Percentiles rank a stretch among this genome's conserved stretches.
Conservation (phyloP, 2,329 filamentous ascomycete genomes). For the Paecilomyces dactylethromorphus region DNA sequence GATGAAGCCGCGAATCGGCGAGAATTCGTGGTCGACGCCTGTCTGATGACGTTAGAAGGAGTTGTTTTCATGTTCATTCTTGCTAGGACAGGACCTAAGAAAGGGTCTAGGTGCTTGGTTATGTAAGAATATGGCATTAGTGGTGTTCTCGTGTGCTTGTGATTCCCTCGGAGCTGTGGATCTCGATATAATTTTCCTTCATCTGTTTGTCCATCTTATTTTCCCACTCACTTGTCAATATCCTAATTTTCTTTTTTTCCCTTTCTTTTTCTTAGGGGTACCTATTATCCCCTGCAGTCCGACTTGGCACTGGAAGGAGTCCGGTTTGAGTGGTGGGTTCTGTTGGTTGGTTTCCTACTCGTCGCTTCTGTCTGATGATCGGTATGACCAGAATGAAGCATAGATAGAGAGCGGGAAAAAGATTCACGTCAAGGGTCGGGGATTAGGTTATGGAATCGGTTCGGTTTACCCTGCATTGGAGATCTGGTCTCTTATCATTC, state of each 20-base stretch:
- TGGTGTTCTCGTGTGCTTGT: slow-evolving; percentile 2
- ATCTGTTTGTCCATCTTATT: slow-evolving; percentile 4
- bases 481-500: background rate
- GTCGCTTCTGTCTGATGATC: slow-evolving; percentile 9
- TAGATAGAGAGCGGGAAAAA: slow-evolving; percentile 15
- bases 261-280: slow-evolving; percentile 3
- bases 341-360: slow-evolving; percentile 6
- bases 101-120: background rate
- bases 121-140: background rate
- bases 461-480: slow-evolving; percentile 8
- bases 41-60: slow-evolving; percentile 12
- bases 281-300: slow-evolving; percentile 3
- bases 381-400: slow-evolving; percentile 19
- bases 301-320: slow-evolving; percentile 6
- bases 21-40: slow-evolving; percentile 30
- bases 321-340: slow-evolving; percentile 3
- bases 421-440: slow-evolving; percentile 15
- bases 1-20: slow-evolving; percentile 45
- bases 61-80: background rate
- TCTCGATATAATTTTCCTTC: slow-evolving; percentile 11
- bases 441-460: slow-evolving; percentile 11
- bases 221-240: slow-evolving; percentile 9
- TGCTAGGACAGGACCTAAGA: background rate
- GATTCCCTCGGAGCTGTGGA: slow-evolving; percentile 14
- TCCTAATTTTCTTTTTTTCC: background rate